phyloP scores from a whole-genome alignment of 1,284 basidiomycete genomes.

The Fereydounia khargensis region DNA sequence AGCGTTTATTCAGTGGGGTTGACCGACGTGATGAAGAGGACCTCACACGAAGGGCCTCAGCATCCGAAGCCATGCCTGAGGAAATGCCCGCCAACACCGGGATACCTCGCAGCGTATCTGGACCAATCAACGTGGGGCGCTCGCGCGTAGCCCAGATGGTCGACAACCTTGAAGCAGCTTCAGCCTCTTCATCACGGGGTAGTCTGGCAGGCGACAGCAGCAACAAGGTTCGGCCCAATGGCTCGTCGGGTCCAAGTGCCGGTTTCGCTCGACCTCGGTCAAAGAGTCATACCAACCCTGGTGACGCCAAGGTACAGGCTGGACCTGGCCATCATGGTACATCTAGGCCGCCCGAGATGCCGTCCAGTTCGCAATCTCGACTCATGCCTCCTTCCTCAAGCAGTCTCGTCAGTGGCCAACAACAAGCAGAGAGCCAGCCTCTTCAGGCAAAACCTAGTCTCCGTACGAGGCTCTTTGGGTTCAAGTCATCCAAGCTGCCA shows the following conservation, averaged over 20 bases:
- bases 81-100: too few relatives aligned
- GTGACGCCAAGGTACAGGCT: too few relatives aligned
- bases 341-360: too few relatives aligned
- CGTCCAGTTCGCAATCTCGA: neutral
- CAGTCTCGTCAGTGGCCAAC: too few relatives aligned
- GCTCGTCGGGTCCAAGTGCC: too few relatives aligned
- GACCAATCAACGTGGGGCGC: neutral
- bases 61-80: too few relatives aligned
- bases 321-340: too few relatives aligned
- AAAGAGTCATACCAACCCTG: conserved; percentile 12
- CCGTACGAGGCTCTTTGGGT: conserved; percentile 24
- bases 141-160: neutral
- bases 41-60: too few relatives aligned
- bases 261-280: conserved; percentile 12
- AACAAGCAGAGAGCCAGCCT: too few relatives aligned
- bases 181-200: conserved; percentile 7
- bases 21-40: too few relatives aligned
- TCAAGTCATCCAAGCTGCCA: conserved; percentile 6
- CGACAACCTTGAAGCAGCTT: neutral
- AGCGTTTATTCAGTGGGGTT: too few relatives aligned
- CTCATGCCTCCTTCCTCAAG: neutral
- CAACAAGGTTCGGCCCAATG: neutral
- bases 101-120: neutral
- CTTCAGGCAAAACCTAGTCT: conserved; percentile 18
- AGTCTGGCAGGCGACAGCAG: conserved; percentile 1